Evolutionary conservation across 352 stramenopile species (phyloP).

Genomic region (Pythium diclinum): DNA sequence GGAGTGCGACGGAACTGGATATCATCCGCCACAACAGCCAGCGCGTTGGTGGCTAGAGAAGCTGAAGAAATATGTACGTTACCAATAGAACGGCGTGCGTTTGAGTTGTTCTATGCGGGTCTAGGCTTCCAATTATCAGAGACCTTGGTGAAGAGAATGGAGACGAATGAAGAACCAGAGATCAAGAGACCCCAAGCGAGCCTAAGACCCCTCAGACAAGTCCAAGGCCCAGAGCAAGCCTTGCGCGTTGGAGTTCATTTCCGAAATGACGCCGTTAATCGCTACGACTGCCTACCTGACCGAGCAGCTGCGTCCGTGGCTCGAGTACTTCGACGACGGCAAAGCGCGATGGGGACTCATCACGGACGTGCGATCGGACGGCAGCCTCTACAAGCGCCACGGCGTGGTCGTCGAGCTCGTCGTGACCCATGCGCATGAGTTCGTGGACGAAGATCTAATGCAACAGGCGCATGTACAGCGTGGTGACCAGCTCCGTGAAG

Average conservation of each 20-base stretch:
- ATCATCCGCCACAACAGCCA: slow-evolving; percentile 8
- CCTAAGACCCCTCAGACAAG: too few species aligned
- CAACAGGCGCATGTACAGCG: background rate
- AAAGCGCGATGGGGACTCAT: background rate
- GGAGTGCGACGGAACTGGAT: slow-evolving; percentile 10
- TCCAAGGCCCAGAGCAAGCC: too few species aligned
- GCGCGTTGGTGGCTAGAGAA: background rate
- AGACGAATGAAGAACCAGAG: background rate
- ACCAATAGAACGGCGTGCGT: background rate
- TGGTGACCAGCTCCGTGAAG: background rate
- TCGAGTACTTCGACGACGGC: background rate
- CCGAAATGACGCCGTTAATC: background rate
- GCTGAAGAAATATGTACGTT: background rate
- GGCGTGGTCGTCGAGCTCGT: background rate
- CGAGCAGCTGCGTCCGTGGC: background rate
- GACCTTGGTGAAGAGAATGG: background rate
- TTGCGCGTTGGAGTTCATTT: background rate
- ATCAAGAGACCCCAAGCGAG: background rate
- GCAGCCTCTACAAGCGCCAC: background rate
- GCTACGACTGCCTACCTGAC: background rate
- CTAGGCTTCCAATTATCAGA: background rate
- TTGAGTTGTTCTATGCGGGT: background rate
- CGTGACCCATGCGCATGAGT: background rate
- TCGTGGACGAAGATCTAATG: background rate
- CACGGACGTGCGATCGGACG: background rate